phyloP scores from a whole-genome alignment of 345 rosid genomes.

The Syzygium grande region DNA sequence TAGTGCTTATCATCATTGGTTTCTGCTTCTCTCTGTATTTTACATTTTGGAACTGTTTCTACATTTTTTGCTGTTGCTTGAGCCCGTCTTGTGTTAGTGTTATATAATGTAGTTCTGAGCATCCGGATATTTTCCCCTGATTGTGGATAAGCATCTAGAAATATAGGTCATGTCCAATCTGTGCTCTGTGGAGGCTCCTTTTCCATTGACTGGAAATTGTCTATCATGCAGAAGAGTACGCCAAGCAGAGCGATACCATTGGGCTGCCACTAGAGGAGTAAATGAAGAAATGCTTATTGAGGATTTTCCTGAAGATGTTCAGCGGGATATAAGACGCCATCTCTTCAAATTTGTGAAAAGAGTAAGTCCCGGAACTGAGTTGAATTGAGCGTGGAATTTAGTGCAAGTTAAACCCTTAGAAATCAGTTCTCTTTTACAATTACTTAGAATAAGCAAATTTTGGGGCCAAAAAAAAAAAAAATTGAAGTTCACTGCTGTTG shows the following conservation, averaged over 20 bases:
- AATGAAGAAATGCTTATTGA: conserved; percentile 63
- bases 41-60: background rate
- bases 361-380: conserved; percentile 19
- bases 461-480: background rate
- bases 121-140: background rate
- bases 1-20: background rate
- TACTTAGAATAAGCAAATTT: background rate
- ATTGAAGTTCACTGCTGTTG: background rate
- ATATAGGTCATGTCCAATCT: background rate
- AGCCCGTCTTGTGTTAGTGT: background rate
- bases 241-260: conserved; percentile 71
- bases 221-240: conserved; percentile 50
- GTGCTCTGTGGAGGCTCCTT: background rate
- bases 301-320: conserved; percentile 87
- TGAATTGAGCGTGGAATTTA: background rate
- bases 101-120: background rate
- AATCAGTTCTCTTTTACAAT: background rate
- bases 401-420: background rate
- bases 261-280: conserved; percentile 94
- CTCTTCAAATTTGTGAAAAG: conserved; percentile 74
- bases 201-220: background rate
- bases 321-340: conserved; percentile 77
- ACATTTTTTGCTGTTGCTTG: background rate
- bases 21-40: background rate
- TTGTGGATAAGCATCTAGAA: background rate